Evolutionary conservation across 176 grass and related monocot genomes (phyloP), one percentile per base, ranked within the genome.

Genomic region (Miscanthus lutarioriparius): DNA sequence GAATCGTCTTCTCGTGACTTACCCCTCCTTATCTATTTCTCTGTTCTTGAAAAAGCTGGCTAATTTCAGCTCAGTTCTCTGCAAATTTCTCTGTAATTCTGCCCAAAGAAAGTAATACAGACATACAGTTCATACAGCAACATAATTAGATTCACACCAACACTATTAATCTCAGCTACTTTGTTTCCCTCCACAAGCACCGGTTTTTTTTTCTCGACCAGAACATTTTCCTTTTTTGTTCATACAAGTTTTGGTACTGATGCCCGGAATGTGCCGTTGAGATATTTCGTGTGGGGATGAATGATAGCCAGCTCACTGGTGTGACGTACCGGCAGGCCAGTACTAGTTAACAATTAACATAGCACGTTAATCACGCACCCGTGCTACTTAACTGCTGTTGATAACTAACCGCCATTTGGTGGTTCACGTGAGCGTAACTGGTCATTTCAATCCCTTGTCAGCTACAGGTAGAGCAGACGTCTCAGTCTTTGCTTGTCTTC

Each of bases 231-330:
- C 32, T 1, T 19, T 19, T 40, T 10, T 39, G 49, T 37, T 66
- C 68, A 13, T 62, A 44, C 22, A 27, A 20, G 7, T 62, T 68
- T 64, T 33, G 23, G 79, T 54, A 79, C 83, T 56, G 39, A 54
- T 76, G 79, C 30, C 63, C 17, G 26, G 27, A 72, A 70, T 61
- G 33, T 82, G 43, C 39, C 53, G 44, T 73, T 73, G 56, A 79
- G 84, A 90, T 83, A 61, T 86, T 74, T 59, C 80, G 79, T 79
- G 74, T 23, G 47, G 74, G 66, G 41, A 32, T 83, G 2, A 40
- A 51, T 44, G 39, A 82, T 62, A 58, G 80, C 79, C 79, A 83
- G 59, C 84, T 38, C 73, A 67, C 35, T 16, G 4, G 13, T 32
- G 30, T 70, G 40, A 54, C 33, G 39, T 25, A 37, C 32, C 35